These are phyloP conservation scores for Pseudopithomyces maydicus DNA, from an alignment of 2,329 filamentous ascomycete species.

Conservation along the genomic window DNA sequence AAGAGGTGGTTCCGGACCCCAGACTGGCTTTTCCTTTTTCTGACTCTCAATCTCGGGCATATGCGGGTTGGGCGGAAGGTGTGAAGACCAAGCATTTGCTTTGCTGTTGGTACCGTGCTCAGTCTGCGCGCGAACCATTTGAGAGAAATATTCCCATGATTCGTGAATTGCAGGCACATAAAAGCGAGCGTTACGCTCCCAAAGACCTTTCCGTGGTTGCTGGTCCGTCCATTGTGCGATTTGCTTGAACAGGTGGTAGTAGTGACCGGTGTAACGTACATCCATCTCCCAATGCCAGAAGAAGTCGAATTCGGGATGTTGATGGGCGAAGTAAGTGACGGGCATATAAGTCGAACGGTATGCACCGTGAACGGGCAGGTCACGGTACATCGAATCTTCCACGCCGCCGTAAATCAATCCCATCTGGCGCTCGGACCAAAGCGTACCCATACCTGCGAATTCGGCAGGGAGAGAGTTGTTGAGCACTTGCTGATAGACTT, in stretches of 20 bases:
- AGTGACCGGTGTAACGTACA: constrained; percentile 86
- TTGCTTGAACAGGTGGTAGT: constrained; percentile 77
- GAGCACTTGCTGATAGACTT: constrained; percentile 71
- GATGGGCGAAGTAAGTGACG: constrained; percentile 88
- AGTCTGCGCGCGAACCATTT: constrained; percentile 67
- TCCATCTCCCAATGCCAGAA: constrained; percentile 98
- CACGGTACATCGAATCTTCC: constrained; percentile 57
- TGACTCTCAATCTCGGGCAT: constrained; percentile 46
- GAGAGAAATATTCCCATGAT: constrained; percentile 72
- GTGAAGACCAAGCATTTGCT: constrained; percentile 50
- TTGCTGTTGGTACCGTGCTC: constrained; percentile 56
- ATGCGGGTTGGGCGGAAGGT: constrained; percentile 48
- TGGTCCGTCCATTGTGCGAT: constrained; percentile 68
- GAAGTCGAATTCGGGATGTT: constrained; percentile 86
- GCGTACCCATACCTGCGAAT: constrained; percentile 58
- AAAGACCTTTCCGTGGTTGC: constrained; percentile 73
- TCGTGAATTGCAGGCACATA: constrained; percentile 75
- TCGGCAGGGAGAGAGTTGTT: constrained; percentile 53
- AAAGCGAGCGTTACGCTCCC: constrained; percentile 78
- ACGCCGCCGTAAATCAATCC: constrained; percentile 60
- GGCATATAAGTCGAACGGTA: constrained; percentile 87
- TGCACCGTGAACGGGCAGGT: constrained; percentile 70
- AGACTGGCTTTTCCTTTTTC: constrained; percentile 53
- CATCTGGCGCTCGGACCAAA: constrained; percentile 59
- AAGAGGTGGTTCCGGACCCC: constrained; percentile 52